Conservation (phyloP, 768 basidiomycete species). For the Termitomyces sp. region DNA sequence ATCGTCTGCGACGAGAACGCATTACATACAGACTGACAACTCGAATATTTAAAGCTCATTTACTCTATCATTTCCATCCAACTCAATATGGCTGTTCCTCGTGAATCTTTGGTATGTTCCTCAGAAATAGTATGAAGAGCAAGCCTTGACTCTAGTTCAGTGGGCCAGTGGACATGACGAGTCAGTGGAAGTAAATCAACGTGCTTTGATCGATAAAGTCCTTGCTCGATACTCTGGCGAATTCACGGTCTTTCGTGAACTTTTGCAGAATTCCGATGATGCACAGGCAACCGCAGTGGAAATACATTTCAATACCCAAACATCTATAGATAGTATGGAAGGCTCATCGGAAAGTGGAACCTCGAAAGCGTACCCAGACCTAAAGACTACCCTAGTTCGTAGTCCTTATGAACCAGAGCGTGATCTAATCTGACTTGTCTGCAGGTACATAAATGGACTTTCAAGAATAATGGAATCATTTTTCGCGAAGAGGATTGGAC, state of each 20-base stretch:
- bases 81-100: constrained; percentile 15
- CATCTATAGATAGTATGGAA: constrained; percentile 29
- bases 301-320: constrained; percentile 71
- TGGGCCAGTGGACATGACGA: constrained; percentile 66
- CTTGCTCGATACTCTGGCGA: constrained; percentile 94
- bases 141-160: constrained; percentile 18
- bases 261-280: constrained; percentile 95
- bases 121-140: not conserved
- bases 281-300: constrained; percentile 72
- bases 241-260: constrained; percentile 79
- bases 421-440: not conserved
- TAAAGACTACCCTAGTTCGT: constrained; percentile 58
- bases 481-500: constrained; percentile 89
- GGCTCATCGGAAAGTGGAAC: constrained; percentile 7
- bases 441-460: constrained; percentile 76
- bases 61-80: not conserved
- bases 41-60: not conserved
- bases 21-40: not conserved
- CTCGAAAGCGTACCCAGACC: constrained; percentile 42
- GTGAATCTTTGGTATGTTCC: constrained; percentile 21
- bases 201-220: constrained; percentile 96
- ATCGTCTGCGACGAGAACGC: not conserved
- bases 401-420: not conserved
- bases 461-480: constrained; percentile 80
- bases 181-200: constrained; percentile 87